phyloP scores from a whole-genome alignment of 2,329 filamentous ascomycete species.

The Fusarium sterilihyphosum region DNA sequence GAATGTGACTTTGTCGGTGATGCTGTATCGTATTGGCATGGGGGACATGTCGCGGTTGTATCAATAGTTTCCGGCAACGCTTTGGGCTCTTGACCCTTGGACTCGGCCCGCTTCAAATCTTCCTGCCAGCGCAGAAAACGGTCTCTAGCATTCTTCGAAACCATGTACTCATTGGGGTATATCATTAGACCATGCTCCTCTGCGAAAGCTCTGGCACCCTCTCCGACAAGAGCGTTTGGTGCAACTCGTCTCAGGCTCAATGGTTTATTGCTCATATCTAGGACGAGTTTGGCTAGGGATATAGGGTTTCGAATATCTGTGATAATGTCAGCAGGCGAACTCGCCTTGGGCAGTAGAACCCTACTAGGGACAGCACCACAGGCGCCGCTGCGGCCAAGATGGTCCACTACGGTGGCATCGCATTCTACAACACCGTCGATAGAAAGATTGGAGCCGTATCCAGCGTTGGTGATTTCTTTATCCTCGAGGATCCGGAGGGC shows the following conservation, averaged over 20 bases:
- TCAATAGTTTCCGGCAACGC: conserved; percentile 20
- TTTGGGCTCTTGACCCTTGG: conserved; percentile 49
- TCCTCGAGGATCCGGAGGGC: conserved; percentile 91
- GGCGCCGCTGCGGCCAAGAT: conserved; percentile 89
- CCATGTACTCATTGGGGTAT: conserved; percentile 77
- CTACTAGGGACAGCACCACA: conserved; percentile 90
- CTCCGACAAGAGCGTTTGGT: conserved; percentile 88
- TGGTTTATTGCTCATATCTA: conserved; percentile 79
- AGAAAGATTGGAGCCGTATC: conserved; percentile 93
- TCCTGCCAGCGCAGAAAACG: conserved; percentile 82
- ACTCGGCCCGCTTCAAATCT: conserved; percentile 73
- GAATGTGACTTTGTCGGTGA: conserved; percentile 41
- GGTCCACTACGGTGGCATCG: conserved; percentile 92
- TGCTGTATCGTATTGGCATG: conserved; percentile 49
- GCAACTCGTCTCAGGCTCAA: conserved; percentile 90
- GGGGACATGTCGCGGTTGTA: conserved; percentile 35
- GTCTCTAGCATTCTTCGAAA: conserved; percentile 82
- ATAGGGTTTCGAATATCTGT: conserved; percentile 93
- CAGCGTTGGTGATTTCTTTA: conserved; percentile 94
- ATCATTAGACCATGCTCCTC: conserved; percentile 78
- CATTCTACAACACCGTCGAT: conserved; percentile 93
- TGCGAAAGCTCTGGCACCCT: conserved; percentile 89
- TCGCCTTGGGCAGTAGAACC: conserved; percentile 48
- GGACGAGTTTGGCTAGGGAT: conserved; percentile 82
- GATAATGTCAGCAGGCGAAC: background rate